These are phyloP conservation scores for Schizochytrium sp. DNA, from an alignment of 108 stramenopile species.

Conservation along the genomic window DNA sequence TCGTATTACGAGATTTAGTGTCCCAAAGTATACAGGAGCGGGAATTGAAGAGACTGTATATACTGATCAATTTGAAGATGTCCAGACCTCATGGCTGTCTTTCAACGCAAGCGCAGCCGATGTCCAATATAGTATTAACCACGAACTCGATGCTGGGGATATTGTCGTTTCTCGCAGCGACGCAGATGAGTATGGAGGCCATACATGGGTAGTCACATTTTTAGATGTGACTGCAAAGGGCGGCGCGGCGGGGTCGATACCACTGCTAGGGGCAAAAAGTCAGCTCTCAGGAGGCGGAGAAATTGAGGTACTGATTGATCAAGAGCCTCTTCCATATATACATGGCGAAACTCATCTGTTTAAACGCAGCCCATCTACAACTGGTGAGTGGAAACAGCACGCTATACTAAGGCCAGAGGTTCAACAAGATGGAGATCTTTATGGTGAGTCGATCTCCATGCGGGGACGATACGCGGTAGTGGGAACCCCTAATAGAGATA, in stretches of 20 bases:
- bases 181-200: constrained; percentile 5
- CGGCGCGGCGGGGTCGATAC: not conserved
- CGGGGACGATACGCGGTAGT: not conserved
- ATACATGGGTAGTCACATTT: constrained; percentile 37
- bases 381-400: constrained; percentile 1
- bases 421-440: constrained; percentile 20
- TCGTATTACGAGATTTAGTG: not conserved
- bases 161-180: constrained; percentile 8
- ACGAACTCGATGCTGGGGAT: constrained; percentile 7
- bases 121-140: not conserved
- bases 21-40: not conserved
- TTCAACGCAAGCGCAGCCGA: constrained; percentile 12
- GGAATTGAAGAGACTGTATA: not conserved
- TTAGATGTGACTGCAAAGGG: not conserved
- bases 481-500: constrained; percentile 57
- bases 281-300: constrained; percentile 35
- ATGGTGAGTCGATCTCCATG: constrained; percentile 15
- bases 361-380: not conserved
- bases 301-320: constrained; percentile 17
- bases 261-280: constrained; percentile 14
- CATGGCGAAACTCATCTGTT: constrained; percentile 30
- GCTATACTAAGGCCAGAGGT: not conserved
- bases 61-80: constrained; percentile 27
- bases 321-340: constrained; percentile 2
- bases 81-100: not conserved